Percentiles rank a stretch among this genome's conserved stretches.
Conservation (phyloP, 306 rosid species). For the Cicer chorassanicum region DNA sequence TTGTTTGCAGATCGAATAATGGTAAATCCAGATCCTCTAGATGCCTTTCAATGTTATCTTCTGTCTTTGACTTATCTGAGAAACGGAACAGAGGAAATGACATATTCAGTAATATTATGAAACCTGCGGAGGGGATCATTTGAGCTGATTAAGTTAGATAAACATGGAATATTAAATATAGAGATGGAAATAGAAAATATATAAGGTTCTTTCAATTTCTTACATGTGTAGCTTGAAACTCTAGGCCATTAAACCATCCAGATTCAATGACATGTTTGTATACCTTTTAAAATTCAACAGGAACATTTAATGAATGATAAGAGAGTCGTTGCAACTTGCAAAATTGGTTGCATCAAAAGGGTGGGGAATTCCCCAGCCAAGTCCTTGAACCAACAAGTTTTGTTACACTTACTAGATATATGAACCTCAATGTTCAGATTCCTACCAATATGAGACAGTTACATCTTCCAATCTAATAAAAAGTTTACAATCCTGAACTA, state of each 20-base stretch:
- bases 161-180: neutral
- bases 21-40: slow-evolving; percentile 56
- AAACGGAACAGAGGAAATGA: neutral
- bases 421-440: neutral
- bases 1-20: slow-evolving; percentile 41
- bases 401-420: neutral
- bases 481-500: neutral
- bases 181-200: neutral
- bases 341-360: neutral
- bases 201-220: neutral
- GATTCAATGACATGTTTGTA: neutral
- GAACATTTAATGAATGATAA: neutral
- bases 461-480: neutral
- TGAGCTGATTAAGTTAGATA: neutral
- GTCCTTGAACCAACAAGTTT: neutral
- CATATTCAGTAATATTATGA: neutral
- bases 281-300: neutral
- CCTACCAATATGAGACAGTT: neutral
- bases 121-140: neutral
- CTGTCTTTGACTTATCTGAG: neutral
- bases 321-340: neutral
- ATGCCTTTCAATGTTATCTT: slow-evolving; percentile 35
- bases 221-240: neutral
- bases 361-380: slow-evolving; percentile 2
- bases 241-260: neutral